phyloP scores from a whole-genome alignment of 768 basidiomycete genomes.

The Lentinula detonsa region DNA sequence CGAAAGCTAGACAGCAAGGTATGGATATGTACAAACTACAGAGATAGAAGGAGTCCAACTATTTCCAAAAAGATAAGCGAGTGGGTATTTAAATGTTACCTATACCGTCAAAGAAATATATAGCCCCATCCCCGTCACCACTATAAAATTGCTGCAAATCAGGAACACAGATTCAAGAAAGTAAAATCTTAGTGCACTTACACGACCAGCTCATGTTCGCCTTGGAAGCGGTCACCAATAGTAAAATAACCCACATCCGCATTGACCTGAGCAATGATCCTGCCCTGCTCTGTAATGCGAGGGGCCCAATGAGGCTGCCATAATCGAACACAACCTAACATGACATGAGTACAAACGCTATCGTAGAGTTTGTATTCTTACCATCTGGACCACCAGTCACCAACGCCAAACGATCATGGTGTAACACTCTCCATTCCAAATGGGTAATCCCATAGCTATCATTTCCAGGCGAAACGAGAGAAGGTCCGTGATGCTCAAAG shows the following conservation, averaged over 20 bases:
- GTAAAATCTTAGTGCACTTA: slow-evolving; percentile 25
- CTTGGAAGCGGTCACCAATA: slow-evolving; percentile 45
- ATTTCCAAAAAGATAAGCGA: neutral
- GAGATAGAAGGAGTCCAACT: neutral
- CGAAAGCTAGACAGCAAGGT: neutral
- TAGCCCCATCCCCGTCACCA: slow-evolving; percentile 4
- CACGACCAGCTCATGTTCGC: slow-evolving; percentile 57
- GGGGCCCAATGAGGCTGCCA: slow-evolving; percentile 52
- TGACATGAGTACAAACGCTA: neutral
- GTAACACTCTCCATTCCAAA: slow-evolving; percentile 46
- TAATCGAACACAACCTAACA: slow-evolving; percentile 58
- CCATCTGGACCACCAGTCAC: slow-evolving; percentile 63
- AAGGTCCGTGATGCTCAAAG: slow-evolving; percentile 37
- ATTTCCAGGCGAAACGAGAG: slow-evolving; percentile 23
- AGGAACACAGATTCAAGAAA: neutral
- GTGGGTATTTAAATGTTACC: neutral
- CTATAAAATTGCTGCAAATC: neutral
- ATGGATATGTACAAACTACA: too few relatives aligned
- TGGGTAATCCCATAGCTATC: slow-evolving; percentile 45
- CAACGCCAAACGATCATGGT: slow-evolving; percentile 33
- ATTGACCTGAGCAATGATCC: slow-evolving; percentile 42
- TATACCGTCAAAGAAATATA: slow-evolving; percentile 7
- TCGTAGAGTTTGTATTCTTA: slow-evolving; percentile 14
- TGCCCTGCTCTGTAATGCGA: slow-evolving; percentile 34
- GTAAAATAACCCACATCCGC: slow-evolving; percentile 57